A percentile compares a stretch with the other conserved stretches of the same genome.
phyloP scores from a whole-genome alignment of 2,329 filamentous ascomycete genomes.

The Neodidymelliopsis sp. region DNA sequence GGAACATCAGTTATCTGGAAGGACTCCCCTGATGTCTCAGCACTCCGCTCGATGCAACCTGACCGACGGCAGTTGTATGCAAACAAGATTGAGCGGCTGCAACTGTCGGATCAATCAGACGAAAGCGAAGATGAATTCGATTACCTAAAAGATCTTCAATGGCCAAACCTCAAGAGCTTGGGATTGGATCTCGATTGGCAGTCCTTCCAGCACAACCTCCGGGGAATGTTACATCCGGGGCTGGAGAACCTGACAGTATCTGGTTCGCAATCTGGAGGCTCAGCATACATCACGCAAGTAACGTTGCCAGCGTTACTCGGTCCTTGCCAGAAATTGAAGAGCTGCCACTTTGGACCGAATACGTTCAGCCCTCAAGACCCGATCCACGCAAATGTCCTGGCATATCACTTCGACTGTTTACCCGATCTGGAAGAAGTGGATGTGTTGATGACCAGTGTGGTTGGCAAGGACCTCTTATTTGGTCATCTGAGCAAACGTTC shows the following conservation, averaged over 20 bases:
- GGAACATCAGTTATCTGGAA: slow-evolving; percentile 44
- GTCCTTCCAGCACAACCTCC: slow-evolving; percentile 27
- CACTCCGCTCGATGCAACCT: slow-evolving; percentile 30
- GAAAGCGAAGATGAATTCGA: slow-evolving; percentile 25
- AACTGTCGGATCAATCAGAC: slow-evolving; percentile 28
- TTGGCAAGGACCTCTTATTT: slow-evolving; percentile 38
- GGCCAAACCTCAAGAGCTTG: slow-evolving; percentile 40
- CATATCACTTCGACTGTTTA: slow-evolving; percentile 27
- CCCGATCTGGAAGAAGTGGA: slow-evolving; percentile 33
- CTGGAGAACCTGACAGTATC: slow-evolving; percentile 39
- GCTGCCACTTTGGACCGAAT: slow-evolving; percentile 37
- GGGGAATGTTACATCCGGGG: slow-evolving; percentile 31
- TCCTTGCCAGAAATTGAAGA: slow-evolving; percentile 31
- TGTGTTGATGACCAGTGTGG: slow-evolving; percentile 33
- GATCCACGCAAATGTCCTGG: slow-evolving; percentile 31
- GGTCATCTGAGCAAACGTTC: slow-evolving; percentile 32
- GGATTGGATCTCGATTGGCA: slow-evolving; percentile 42
- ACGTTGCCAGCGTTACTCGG: slow-evolving; percentile 34
- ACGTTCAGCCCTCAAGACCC: slow-evolving; percentile 27
- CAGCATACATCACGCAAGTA: slow-evolving; percentile 29
- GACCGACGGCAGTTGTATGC: slow-evolving; percentile 42
- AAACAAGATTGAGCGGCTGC: slow-evolving; percentile 39
- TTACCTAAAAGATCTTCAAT: slow-evolving; percentile 35
- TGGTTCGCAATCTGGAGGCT: slow-evolving; percentile 33
- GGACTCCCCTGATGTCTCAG: slow-evolving; percentile 40